A percentile compares a stretch with the other conserved stretches of the same genome.
Conservation (phyloP, 306 rosid genomes). For the Hippophae gyantsensis region DNA sequence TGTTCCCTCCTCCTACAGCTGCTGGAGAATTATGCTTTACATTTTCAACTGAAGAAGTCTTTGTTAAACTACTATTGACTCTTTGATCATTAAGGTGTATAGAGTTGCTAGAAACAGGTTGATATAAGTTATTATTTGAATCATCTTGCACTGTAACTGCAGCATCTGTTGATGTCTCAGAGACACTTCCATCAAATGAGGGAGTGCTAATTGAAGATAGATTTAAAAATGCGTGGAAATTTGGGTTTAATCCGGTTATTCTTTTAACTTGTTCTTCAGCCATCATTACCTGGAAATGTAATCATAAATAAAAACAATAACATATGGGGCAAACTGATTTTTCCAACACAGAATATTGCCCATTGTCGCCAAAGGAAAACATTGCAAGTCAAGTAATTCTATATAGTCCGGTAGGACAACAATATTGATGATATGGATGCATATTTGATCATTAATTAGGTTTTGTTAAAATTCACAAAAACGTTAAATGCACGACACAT, state of each 20-base stretch:
- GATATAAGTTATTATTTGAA: conserved; percentile 37
- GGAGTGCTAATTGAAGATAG: conserved; percentile 48
- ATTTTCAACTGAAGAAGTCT: conserved; percentile 39
- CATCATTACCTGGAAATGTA: conserved; percentile 60
- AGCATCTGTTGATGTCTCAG: conserved; percentile 66
- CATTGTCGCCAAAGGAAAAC: too few relatives aligned
- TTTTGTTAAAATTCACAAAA: too few relatives aligned
- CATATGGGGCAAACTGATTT: too few relatives aligned
- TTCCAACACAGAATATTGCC: too few relatives aligned
- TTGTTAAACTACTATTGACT: conserved; percentile 32
- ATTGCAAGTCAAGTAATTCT: too few relatives aligned
- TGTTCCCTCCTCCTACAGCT: conserved; percentile 26
- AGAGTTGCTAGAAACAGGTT: conserved; percentile 30
- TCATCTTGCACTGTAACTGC: conserved; percentile 60
- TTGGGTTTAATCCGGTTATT: conserved; percentile 49
- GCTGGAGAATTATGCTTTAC: conserved; percentile 36
- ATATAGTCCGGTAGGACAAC: too few relatives aligned
- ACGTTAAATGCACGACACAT: too few relatives aligned
- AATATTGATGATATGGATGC: too few relatives aligned
- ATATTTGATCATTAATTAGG: too few relatives aligned
- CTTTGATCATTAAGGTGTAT: conserved; percentile 29
- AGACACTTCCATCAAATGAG: conserved; percentile 53
- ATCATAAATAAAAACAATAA: not conserved
- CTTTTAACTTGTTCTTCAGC: conserved; percentile 75
- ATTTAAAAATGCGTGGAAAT: conserved; percentile 48